phyloP scores from a whole-genome alignment of 2,329 filamentous ascomycete genomes.

The Colletotrichum navitas region DNA sequence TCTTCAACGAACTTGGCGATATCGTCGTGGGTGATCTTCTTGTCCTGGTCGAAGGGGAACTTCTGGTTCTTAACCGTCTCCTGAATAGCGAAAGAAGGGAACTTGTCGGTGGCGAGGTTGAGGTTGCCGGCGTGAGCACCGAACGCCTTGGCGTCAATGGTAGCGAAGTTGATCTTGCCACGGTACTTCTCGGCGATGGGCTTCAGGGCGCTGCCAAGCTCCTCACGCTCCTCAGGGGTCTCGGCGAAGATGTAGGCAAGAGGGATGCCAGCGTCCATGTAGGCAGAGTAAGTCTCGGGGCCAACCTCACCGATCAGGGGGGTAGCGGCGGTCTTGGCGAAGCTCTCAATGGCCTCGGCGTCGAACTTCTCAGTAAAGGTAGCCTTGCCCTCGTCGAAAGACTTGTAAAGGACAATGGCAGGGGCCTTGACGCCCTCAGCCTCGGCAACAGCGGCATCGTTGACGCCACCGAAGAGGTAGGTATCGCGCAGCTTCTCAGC shows the following conservation, averaged over 20 bases:
- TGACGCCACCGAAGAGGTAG: slow-evolving; percentile 92
- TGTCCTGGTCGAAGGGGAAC: slow-evolving; percentile 90
- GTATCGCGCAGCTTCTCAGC: slow-evolving; percentile 85
- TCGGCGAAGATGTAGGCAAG: slow-evolving; percentile 98
- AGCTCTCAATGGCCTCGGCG: slow-evolving; percentile 81
- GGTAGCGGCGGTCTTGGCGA: slow-evolving; percentile 86
- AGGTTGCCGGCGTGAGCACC: slow-evolving; percentile 96
- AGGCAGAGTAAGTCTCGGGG: slow-evolving; percentile 94
- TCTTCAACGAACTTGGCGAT: slow-evolving; percentile 88
- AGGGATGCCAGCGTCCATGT: slow-evolving; percentile 90
- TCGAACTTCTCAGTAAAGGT: slow-evolving; percentile 86
- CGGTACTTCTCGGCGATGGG: slow-evolving; percentile 91
- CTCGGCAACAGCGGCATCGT: slow-evolving; percentile 86
- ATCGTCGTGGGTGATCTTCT: slow-evolving; percentile 77
- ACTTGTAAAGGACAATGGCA: slow-evolving; percentile 94
- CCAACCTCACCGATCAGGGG: slow-evolving; percentile 96
- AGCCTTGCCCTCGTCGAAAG: slow-evolving; percentile 96
- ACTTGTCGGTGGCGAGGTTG: slow-evolving; percentile 95
- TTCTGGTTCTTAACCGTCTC: slow-evolving; percentile 96
- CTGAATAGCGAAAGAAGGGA: slow-evolving; percentile 98
- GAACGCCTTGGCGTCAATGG: slow-evolving; percentile 94
- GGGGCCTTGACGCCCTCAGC: slow-evolving; percentile 90
- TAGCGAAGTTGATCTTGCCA: slow-evolving; percentile 96
- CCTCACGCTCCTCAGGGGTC: slow-evolving; percentile 87
- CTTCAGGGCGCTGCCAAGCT: slow-evolving; percentile 82